These are phyloP conservation scores for Xylaria hypoxylon DNA, from an alignment of 2,329 filamentous ascomycete species.

Conservation along the genomic window DNA sequence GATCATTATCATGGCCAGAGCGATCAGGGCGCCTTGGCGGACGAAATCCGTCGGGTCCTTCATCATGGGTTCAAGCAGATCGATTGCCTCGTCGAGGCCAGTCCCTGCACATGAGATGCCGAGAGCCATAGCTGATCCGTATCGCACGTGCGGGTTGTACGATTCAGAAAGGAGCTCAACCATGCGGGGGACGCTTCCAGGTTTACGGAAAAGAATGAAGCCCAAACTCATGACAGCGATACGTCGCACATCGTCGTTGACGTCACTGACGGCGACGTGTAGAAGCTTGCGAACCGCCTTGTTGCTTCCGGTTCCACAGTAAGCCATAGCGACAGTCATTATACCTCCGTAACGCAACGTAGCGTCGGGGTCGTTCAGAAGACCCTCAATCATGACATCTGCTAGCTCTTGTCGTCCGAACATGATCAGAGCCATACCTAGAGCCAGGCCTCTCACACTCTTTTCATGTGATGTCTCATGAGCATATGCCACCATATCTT, in stretches of 20 bases:
- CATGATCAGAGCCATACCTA: conserved; percentile 99
- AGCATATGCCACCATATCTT: conserved; percentile 97
- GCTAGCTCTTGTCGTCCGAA: conserved; percentile 94
- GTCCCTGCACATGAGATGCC: conserved; percentile 98
- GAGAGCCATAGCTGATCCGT: conserved; percentile 97
- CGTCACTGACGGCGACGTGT: conserved; percentile 96
- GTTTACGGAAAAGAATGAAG: conserved; percentile 98
- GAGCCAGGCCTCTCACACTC: conserved; percentile 92
- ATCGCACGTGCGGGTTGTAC: conserved; percentile 98
- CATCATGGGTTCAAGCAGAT: conserved; percentile 98
- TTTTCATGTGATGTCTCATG: conserved; percentile 99
- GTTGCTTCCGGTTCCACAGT: conserved; percentile 97
- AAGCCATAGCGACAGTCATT: conserved; percentile 97
- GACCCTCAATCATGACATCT: conserved; percentile 92
- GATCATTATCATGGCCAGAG: conserved; percentile 98
- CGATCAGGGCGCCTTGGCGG: conserved; percentile 92
- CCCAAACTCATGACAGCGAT: conserved; percentile 98
- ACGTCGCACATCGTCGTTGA: conserved; percentile 95
- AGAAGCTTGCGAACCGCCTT: conserved; percentile 97
- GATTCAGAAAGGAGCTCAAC: conserved; percentile 97
- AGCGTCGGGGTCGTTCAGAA: conserved; percentile 93
- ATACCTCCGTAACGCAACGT: conserved; percentile 96
- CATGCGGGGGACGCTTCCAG: conserved; percentile 96
- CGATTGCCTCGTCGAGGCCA: conserved; percentile 94
- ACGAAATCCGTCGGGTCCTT: conserved; percentile 99